Evolutionary conservation across 2,329 filamentous ascomycete species (phyloP).

Genomic region (Eutypa lata): DNA sequence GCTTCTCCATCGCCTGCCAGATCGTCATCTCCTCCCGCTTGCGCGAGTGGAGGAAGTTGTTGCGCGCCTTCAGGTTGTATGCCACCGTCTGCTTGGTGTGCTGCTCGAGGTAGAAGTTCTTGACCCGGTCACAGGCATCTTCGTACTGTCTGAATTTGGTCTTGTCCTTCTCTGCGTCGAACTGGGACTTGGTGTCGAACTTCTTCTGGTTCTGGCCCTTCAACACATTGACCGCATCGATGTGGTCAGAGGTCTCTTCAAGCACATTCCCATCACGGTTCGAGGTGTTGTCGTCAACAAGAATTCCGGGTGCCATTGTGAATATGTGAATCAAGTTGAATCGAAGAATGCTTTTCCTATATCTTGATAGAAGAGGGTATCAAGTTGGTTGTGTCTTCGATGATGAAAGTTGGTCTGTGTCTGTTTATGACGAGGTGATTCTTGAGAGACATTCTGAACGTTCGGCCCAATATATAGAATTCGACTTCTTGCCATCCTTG

Average conservation of each 20-base stretch:
- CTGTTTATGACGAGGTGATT: too few relatives aligned
- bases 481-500: neutral
- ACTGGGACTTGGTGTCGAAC: slow-evolving; percentile 54
- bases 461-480: neutral
- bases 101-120: slow-evolving; percentile 78
- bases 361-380: neutral
- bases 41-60: slow-evolving; percentile 66
- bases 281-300: slow-evolving; percentile 23
- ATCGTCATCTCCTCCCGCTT: slow-evolving; percentile 70
- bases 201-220: slow-evolving; percentile 36
- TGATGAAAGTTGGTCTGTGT: too few relatives aligned
- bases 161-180: slow-evolving; percentile 76
- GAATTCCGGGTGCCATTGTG: slow-evolving; percentile 29
- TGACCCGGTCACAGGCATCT: slow-evolving; percentile 78
- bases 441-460: neutral
- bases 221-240: slow-evolving; percentile 54
- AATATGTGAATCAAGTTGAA: neutral
- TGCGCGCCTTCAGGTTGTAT: slow-evolving; percentile 80
- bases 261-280: slow-evolving; percentile 32
- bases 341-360: neutral
- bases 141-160: slow-evolving; percentile 79
- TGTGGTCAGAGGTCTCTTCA: slow-evolving; percentile 43
- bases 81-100: slow-evolving; percentile 72
- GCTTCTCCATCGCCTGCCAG: slow-evolving; percentile 90
- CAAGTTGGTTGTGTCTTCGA: too few relatives aligned